Evolutionary conservation across 768 basidiomycete species (phyloP).

Genomic region (Suillus ampliporus): DNA sequence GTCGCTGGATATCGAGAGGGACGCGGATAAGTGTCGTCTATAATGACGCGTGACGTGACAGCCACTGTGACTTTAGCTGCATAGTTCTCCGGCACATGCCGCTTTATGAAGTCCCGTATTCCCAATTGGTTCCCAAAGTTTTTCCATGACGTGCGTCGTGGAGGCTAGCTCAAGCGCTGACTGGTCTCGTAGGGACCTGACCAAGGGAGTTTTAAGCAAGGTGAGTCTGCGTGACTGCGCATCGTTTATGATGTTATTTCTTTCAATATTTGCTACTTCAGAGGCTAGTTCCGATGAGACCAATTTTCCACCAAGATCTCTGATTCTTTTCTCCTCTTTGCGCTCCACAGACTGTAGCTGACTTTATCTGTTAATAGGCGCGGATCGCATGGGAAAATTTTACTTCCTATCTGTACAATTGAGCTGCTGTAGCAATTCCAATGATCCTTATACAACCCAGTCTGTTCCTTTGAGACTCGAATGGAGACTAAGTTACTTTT

Average conservation of each 20-base stretch:
- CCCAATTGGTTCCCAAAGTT: neutral
- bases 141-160: neutral
- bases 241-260: slow-evolving; percentile 47
- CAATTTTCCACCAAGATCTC: slow-evolving; percentile 75
- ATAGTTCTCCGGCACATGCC: slow-evolving; percentile 54
- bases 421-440: neutral
- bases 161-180: neutral
- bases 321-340: slow-evolving; percentile 39
- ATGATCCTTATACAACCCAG: neutral
- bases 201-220: slow-evolving; percentile 17
- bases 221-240: slow-evolving; percentile 11
- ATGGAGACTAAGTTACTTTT: neutral
- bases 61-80: slow-evolving; percentile 69
- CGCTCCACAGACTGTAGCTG: slow-evolving; percentile 2
- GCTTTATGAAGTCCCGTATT: slow-evolving; percentile 3
- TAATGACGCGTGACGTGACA: slow-evolving; percentile 51
- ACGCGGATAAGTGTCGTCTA: slow-evolving; percentile 24
- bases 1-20: slow-evolving; percentile 31
- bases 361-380: slow-evolving; percentile 5
- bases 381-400: neutral
- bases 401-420: neutral
- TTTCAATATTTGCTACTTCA: slow-evolving; percentile 73
- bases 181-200: too few species aligned
- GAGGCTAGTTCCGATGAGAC: slow-evolving; percentile 65
- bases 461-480: neutral